Conservation (phyloP, 192 early-diverging fungal genomes). For the Rhizophagus clarus region DNA sequence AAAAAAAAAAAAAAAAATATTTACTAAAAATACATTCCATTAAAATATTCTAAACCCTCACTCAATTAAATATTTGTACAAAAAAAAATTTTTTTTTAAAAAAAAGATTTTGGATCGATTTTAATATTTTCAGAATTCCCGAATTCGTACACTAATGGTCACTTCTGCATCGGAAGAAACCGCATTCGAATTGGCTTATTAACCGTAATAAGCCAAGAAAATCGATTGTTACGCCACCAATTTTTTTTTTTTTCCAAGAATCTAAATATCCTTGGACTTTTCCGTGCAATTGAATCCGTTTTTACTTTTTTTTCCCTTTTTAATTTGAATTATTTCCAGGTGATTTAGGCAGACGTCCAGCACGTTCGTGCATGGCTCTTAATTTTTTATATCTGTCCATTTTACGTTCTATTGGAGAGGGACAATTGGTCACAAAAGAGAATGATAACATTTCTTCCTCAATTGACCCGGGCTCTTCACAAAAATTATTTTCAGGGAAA, state of each 20-base stretch:
- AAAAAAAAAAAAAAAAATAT: too few species aligned
- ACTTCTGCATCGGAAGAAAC: too few species aligned
- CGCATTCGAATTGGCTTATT: too few species aligned
- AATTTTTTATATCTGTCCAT: background rate
- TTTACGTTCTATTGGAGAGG: background rate
- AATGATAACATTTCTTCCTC: background rate
- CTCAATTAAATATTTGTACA: too few species aligned
- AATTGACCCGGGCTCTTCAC: background rate
- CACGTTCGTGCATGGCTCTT: conserved; percentile 1
- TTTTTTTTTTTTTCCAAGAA: background rate
- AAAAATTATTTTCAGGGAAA: background rate
- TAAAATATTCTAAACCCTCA: too few species aligned
- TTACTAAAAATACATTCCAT: too few species aligned
- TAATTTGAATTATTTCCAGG: background rate
- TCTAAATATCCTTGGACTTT: background rate
- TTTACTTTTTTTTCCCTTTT: background rate
- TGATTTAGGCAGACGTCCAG: background rate
- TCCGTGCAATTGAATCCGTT: background rate
- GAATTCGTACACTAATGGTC: too few species aligned
- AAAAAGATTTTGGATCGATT: too few species aligned
- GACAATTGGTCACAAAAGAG: background rate
- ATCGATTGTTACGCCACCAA: too few species aligned
- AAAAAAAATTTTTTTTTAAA: too few species aligned
- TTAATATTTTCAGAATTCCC: too few species aligned
- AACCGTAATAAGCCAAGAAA: too few species aligned